phyloP scores from a whole-genome alignment of 2,329 filamentous ascomycete species.

The Paraconiothyrium brasiliense region DNA sequence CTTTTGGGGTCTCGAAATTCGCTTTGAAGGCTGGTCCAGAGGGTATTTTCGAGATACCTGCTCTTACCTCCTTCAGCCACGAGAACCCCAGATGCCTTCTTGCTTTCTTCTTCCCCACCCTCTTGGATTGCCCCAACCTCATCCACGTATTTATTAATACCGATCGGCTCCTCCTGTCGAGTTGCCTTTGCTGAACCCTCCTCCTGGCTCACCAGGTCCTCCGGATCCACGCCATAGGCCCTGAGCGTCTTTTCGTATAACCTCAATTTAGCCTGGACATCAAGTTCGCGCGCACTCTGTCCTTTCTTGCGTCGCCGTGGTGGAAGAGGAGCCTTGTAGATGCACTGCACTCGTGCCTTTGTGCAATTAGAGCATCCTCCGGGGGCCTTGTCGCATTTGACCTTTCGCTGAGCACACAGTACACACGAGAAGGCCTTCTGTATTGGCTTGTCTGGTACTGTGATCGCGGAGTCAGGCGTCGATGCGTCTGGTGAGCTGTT shows the following conservation, averaged over 20 bases:
- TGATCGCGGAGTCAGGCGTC: constrained; percentile 14
- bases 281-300: constrained; percentile 28
- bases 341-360: constrained; percentile 40
- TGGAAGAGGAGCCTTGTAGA: constrained; percentile 46
- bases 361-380: constrained; percentile 43
- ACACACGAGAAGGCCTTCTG: constrained; percentile 47
- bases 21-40: constrained; percentile 42
- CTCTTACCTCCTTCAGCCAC: constrained; percentile 39
- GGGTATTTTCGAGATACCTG: constrained; percentile 43
- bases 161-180: constrained; percentile 3
- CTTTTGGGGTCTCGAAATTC: constrained; percentile 42
- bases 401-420: constrained; percentile 46
- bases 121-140: background rate
- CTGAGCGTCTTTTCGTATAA: constrained; percentile 44
- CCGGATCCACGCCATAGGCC: constrained; percentile 40
- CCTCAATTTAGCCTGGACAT: constrained; percentile 33
- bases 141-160: constrained; percentile 17
- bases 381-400: constrained; percentile 43
- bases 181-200: background rate
- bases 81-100: constrained; percentile 28
- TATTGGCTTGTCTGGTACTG: background rate
- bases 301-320: constrained; percentile 41
- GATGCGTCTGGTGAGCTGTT: constrained; percentile 5
- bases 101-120: background rate
- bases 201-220: constrained; percentile 30